Percentiles rank a stretch among this genome's conserved stretches.
Evolutionary conservation across 228 moss, liverwort and hornwort species (phyloP).

Genomic region (Sphagnum fallax): DNA sequence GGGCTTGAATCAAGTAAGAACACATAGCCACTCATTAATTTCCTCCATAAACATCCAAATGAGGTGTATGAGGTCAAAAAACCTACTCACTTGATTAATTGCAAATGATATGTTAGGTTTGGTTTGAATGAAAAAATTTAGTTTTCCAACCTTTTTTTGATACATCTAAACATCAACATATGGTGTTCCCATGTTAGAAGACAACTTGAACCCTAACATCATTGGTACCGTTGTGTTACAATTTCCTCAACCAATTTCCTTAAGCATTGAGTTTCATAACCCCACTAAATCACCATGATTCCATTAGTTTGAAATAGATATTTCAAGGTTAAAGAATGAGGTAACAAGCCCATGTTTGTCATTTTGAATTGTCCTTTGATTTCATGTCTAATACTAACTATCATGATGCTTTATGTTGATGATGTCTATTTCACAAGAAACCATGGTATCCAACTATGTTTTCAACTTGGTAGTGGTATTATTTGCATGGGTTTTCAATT

Average conservation of each 20-base stretch:
- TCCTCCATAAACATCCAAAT: neutral
- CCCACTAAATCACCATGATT: neutral
- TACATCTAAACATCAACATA: neutral
- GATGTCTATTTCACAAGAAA: no score
- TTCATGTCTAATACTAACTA: neutral
- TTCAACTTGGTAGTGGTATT: no score
- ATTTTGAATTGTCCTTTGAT: neutral
- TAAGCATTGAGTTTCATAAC: neutral
- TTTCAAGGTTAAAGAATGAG: neutral
- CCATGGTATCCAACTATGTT: no score
- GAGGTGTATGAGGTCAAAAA: neutral
- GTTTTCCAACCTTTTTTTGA: neutral
- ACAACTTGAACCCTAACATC: neutral
- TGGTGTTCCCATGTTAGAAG: neutral
- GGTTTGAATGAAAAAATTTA: neutral
- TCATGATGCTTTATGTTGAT: no score
- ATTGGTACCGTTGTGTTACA: neutral
- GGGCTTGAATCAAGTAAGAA: neutral
- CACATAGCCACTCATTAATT: neutral
- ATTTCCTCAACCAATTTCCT: neutral
- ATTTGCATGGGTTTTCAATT: no score
- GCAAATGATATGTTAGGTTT: neutral
- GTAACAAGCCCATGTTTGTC: neutral
- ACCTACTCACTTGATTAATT: neutral
- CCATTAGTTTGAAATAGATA: neutral